These are phyloP conservation scores for Macrotyloma uniflorum DNA, from an alignment of 306 rosid species.

Conservation along the genomic window DNA sequence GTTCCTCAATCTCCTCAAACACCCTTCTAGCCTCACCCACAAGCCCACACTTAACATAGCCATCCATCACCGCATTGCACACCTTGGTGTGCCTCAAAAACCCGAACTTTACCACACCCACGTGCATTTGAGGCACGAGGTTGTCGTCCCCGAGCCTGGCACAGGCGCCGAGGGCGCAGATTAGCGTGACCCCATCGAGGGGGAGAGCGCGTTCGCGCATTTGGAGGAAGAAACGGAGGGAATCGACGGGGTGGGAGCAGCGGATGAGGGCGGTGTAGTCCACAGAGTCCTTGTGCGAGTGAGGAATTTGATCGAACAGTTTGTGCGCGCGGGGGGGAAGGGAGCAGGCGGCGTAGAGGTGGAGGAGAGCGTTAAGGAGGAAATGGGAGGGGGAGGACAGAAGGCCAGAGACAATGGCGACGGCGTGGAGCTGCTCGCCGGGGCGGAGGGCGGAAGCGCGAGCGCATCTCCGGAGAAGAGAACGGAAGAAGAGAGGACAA, in stretches of 20 bases:
- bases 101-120: conserved; percentile 51
- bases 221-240: conserved; percentile 51
- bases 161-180: conserved; percentile 53
- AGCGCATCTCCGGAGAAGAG: conserved; percentile 57
- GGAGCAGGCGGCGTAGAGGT: conserved; percentile 41
- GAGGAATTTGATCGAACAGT: conserved; percentile 68
- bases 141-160: conserved; percentile 48
- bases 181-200: conserved; percentile 57
- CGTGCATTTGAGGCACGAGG: conserved; percentile 56
- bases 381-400: conserved; percentile 49
- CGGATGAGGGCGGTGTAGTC: conserved; percentile 74
- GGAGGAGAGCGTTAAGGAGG: conserved; percentile 69
- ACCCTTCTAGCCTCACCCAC: conserved; percentile 56
- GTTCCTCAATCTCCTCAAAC: conserved; percentile 56
- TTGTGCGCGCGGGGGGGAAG: conserved; percentile 42
- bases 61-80: conserved; percentile 70
- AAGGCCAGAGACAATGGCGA: conserved; percentile 51
- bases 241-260: conserved; percentile 43
- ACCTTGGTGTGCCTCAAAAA: conserved; percentile 44
- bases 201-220: conserved; percentile 48
- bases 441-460: conserved; percentile 55
- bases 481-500: conserved; percentile 47
- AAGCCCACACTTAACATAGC: conserved; percentile 67
- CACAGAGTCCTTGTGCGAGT: conserved; percentile 60
- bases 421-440: conserved; percentile 73